These are phyloP conservation scores for Phytophthora brassicae DNA, from an alignment of 352 stramenopile genomes.

Conservation along the genomic window DNA sequence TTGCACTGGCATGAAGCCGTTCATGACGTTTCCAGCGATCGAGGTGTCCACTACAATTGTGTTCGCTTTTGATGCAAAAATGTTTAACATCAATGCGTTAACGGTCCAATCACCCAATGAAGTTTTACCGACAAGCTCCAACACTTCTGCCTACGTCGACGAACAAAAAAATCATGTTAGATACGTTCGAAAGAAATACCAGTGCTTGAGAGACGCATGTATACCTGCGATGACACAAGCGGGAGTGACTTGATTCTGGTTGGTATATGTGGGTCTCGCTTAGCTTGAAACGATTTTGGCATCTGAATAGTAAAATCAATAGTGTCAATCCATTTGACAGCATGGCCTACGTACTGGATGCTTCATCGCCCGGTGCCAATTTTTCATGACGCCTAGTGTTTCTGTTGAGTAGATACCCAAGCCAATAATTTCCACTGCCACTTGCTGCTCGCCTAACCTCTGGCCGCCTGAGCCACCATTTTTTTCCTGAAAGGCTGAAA, in stretches of 20 bases:
- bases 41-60: background rate
- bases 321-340: background rate
- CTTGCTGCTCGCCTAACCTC: background rate
- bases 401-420: background rate
- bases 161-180: background rate
- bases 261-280: background rate
- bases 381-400: constrained; percentile 1
- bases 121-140: background rate
- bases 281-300: background rate
- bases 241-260: background rate
- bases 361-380: background rate
- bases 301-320: background rate
- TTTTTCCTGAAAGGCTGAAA: background rate
- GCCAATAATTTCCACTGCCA: constrained; percentile 4
- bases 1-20: background rate
- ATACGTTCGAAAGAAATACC: too few species aligned
- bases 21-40: background rate
- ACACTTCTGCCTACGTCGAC: background rate
- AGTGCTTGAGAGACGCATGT: background rate
- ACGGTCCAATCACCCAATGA: too few species aligned
- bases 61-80: too few species aligned
- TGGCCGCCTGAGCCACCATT: background rate
- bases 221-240: constrained; percentile 2
- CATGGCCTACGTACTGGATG: background rate
- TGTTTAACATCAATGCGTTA: too few species aligned